These are phyloP conservation scores for Eucalyptus cloeziana DNA, from an alignment of 345 rosid genomes.

Conservation along the genomic window DNA sequence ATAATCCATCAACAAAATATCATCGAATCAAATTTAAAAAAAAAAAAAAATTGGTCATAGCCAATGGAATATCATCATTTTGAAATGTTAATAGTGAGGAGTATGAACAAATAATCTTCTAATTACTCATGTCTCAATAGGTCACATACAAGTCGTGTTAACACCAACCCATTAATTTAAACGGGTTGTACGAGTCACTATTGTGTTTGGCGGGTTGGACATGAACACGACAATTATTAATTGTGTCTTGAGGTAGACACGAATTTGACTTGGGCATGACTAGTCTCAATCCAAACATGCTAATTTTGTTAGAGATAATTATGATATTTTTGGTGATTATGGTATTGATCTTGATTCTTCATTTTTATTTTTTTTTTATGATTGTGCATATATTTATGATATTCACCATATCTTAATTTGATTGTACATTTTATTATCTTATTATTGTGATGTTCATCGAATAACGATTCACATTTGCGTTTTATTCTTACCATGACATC, in stretches of 20 bases:
- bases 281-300: not conserved
- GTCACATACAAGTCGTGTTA: not conserved
- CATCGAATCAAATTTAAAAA: not conserved
- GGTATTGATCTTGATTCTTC: not conserved
- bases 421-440: not conserved
- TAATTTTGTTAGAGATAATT: not conserved
- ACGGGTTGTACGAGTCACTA: accelerated
- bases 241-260: not conserved
- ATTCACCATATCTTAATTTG: not conserved
- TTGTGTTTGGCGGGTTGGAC: not conserved
- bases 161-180: too few species aligned
- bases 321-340: not conserved
- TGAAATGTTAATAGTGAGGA: not conserved
- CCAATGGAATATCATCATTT: not conserved
- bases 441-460: not conserved
- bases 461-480: not conserved
- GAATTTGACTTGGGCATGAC: not conserved
- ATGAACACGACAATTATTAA: not conserved
- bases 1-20: not conserved
- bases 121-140: not conserved
- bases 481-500: not conserved
- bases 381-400: not conserved
- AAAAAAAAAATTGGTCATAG: not conserved
- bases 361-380: not conserved
- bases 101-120: not conserved